Percentiles rank a stretch among this genome's conserved stretches.
phyloP scores from a whole-genome alignment of 441 rosid genomes.

The Populus trichocarpa region DNA sequence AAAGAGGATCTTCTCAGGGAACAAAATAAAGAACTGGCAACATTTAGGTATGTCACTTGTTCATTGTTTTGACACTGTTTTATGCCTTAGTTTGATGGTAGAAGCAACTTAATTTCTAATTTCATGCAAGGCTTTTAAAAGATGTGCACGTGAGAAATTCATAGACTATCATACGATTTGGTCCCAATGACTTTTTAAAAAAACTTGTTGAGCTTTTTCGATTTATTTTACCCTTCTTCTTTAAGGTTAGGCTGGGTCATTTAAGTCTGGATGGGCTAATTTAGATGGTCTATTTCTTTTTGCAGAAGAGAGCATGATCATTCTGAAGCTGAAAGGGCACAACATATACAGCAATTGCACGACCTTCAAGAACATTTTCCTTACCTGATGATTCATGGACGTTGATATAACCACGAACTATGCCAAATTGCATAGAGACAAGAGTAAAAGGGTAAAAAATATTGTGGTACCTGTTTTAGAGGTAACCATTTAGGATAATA shows the following conservation, averaged over 20 bases:
- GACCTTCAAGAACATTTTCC: constrained; percentile 78
- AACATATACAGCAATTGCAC: constrained; percentile 68
- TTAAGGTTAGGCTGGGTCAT: not conserved
- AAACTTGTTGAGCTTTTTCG: not conserved
- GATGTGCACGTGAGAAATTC: not conserved
- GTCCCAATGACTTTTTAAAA: not conserved
- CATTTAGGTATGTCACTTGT: constrained; percentile 50
- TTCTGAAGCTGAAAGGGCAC: constrained; percentile 92
- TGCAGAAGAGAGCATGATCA: constrained; percentile 97
- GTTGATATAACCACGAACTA: no score
- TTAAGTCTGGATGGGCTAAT: not conserved
- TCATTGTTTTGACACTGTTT: not conserved
- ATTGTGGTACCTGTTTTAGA: no score
- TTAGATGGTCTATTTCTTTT: constrained; percentile 13
- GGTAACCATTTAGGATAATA: no score
- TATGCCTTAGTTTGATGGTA: not conserved
- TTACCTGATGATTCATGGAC: no score
- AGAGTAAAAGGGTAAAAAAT: no score
- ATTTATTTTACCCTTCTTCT: not conserved
- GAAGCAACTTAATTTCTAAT: not conserved
- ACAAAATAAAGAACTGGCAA: constrained; percentile 83
- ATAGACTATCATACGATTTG: not conserved
- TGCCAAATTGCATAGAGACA: no score
- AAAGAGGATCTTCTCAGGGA: constrained; percentile 89
- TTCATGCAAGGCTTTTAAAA: not conserved